Percentiles rank a stretch among this genome's conserved stretches.
phyloP scores from a whole-genome alignment of 805 yeast genomes.

The Alloascoidea hylecoeti region DNA sequence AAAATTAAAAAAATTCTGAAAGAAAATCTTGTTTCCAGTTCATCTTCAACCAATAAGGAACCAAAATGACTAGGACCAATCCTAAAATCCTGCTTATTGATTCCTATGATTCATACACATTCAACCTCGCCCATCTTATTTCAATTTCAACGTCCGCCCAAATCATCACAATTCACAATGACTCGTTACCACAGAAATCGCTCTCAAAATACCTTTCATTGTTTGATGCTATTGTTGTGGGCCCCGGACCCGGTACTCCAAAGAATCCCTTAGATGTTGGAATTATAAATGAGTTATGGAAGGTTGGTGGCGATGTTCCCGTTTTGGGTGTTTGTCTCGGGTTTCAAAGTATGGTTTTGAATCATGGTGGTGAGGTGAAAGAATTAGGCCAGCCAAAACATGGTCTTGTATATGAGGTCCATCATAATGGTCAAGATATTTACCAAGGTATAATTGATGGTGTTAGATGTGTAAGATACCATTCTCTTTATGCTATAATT shows the following conservation, averaged over 20 bases:
- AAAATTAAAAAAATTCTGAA: too few species aligned
- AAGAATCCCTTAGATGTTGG: slow-evolving; percentile 50
- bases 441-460: slow-evolving; percentile 24
- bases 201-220: slow-evolving; percentile 28
- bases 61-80: too few species aligned
- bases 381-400: slow-evolving; percentile 54
- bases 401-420: slow-evolving; percentile 63
- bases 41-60: too few species aligned
- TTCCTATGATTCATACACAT: slow-evolving; percentile 92
- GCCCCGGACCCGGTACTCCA: slow-evolving; percentile 98
- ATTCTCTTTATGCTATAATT: slow-evolving; percentile 51
- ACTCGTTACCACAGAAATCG: slow-evolving; percentile 21
- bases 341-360: slow-evolving; percentile 65
- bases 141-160: slow-evolving; percentile 31
- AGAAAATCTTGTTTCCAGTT: too few species aligned
- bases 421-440: slow-evolving; percentile 19
- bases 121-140: slow-evolving; percentile 56
- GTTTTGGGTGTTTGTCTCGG: slow-evolving; percentile 90
- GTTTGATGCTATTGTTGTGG: slow-evolving; percentile 70
- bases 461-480: slow-evolving; percentile 75
- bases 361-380: slow-evolving; percentile 40
- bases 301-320: slow-evolving; percentile 33
- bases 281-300: slow-evolving; percentile 44
- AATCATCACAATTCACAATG: slow-evolving; percentile 53
- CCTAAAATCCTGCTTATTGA: slow-evolving; percentile 58